Evolutionary conservation across 345 rosid genomes (phyloP).

Genomic region (Eucalyptus pauciflora): DNA sequence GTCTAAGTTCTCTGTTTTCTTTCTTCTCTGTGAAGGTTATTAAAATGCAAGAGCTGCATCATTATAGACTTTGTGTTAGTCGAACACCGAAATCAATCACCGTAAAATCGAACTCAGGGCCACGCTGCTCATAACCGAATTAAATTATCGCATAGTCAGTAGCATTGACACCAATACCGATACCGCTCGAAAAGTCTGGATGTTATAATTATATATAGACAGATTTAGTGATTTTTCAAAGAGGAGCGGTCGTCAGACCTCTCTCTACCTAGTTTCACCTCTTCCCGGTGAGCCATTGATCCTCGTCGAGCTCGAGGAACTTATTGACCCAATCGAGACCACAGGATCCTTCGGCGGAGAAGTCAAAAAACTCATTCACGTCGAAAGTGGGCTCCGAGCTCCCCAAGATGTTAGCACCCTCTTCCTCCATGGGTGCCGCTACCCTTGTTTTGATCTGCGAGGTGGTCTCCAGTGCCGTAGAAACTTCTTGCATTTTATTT

Average conservation of each 20-base stretch:
- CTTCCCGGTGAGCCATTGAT: conserved; percentile 1
- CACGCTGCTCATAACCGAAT: background rate
- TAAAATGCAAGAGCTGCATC: background rate
- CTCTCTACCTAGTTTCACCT: background rate
- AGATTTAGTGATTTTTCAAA: background rate
- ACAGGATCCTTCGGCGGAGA: conserved; percentile 15
- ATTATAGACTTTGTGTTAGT: background rate
- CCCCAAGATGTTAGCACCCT: background rate
- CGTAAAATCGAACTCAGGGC: background rate
- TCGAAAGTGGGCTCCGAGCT: conserved; percentile 14
- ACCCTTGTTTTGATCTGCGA: background rate
- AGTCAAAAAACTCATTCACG: conserved; percentile 22
- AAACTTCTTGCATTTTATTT: conserved; percentile 4
- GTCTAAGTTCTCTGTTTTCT: background rate
- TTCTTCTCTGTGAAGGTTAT: background rate
- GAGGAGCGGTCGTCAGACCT: background rate
- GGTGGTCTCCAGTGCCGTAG: background rate
- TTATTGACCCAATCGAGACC: conserved; percentile 40
- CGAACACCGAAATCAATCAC: background rate
- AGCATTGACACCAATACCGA: background rate
- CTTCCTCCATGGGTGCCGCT: background rate
- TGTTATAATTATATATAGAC: background rate
- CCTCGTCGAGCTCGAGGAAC: conserved; percentile 23
- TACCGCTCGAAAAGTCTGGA: background rate
- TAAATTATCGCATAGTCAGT: background rate